phyloP scores from a whole-genome alignment of 345 rosid species.

The Crucihimalaya himalaica region DNA sequence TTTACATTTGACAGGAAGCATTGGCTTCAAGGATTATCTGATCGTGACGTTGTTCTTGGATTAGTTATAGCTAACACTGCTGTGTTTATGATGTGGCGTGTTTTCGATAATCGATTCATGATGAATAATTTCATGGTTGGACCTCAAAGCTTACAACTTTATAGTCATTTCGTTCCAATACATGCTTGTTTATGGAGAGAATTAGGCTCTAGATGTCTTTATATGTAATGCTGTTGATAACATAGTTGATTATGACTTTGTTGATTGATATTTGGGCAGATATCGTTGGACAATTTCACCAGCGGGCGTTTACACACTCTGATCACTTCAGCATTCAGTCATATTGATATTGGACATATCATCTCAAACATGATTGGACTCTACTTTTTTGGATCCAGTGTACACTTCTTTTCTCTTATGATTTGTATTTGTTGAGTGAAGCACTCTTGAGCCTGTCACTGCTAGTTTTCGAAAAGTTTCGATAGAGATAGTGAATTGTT shows the following conservation, averaged over 20 bases:
- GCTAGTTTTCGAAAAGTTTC: neutral
- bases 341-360: conserved; percentile 61
- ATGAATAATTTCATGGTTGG: conserved; percentile 76
- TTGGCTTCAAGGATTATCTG: conserved; percentile 49
- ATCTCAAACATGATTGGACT: conserved; percentile 89
- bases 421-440: conserved; percentile 3
- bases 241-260: neutral
- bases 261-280: conserved; percentile 51
- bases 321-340: conserved; percentile 91
- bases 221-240: neutral
- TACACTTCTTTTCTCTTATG: conserved; percentile 37
- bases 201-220: neutral
- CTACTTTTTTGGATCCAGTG: conserved; percentile 83
- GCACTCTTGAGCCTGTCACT: neutral
- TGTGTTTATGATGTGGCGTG: conserved; percentile 73
- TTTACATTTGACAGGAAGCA: conserved; percentile 56
- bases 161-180: neutral
- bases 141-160: conserved; percentile 25
- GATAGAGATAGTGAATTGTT: neutral
- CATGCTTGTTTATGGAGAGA: conserved; percentile 1
- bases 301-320: conserved; percentile 67
- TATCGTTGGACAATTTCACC: conserved; percentile 73
- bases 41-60: conserved; percentile 60
- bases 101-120: conserved; percentile 65
- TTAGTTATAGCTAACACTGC: conserved; percentile 65